Conservation (phyloP, 2,329 filamentous ascomycete species). For the Pseudocercospora musae region DNA sequence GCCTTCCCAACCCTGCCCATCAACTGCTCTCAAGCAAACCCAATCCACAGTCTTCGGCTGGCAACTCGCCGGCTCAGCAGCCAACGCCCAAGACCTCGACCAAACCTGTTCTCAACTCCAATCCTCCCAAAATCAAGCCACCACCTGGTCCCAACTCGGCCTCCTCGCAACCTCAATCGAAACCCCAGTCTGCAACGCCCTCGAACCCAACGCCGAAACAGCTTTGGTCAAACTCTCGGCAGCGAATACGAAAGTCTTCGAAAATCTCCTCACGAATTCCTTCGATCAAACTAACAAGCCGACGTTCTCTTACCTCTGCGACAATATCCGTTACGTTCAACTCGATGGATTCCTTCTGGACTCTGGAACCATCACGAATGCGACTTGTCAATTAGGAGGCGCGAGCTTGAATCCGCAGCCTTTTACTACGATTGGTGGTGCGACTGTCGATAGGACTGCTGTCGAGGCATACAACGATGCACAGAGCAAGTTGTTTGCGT, state of each 20-base stretch:
- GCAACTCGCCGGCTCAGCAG: conserved; percentile 29
- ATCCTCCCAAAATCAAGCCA: conserved; percentile 11
- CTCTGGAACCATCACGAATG: conserved; percentile 17
- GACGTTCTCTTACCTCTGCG: conserved; percentile 26
- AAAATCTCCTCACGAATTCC: conserved; percentile 24
- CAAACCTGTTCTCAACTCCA: conserved; percentile 23
- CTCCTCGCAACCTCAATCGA: conserved; percentile 20
- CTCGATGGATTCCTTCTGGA: conserved; percentile 26
- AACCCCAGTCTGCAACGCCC: conserved; percentile 23
- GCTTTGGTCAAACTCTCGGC: conserved; percentile 19
- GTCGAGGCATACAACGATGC: conserved; percentile 19
- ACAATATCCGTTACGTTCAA: conserved; percentile 23
- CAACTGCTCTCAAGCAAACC: conserved; percentile 18
- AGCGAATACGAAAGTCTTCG: conserved; percentile 26
- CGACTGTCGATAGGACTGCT: conserved; percentile 9
- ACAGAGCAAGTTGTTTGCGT: conserved; percentile 22
- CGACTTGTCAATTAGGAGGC: conserved; percentile 20
- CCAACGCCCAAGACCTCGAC: conserved; percentile 21
- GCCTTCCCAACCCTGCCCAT: conserved; percentile 7
- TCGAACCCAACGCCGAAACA: conserved; percentile 18
- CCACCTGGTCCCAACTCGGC: conserved; percentile 24
- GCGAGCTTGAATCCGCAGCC: conserved; percentile 8
- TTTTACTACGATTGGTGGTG: conserved; percentile 6
- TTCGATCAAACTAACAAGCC: conserved; percentile 22
- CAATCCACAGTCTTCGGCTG: conserved; percentile 31